Base-by-base conservation (phyloP, 495 filamentous ascomycete species). In the Hypoxylon perforatum region DNA sequence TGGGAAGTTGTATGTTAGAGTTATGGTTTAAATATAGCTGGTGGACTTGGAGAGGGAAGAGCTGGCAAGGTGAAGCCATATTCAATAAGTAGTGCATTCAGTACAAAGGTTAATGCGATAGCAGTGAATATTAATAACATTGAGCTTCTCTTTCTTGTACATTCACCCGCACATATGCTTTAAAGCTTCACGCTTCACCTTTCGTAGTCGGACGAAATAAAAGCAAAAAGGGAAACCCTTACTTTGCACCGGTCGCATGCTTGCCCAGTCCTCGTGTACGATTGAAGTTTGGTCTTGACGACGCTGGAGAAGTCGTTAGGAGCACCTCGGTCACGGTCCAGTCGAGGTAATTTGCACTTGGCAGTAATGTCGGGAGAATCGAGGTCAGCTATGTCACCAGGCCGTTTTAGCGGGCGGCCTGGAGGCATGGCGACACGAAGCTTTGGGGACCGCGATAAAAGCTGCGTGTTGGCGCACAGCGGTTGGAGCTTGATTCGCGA, bases 171-270 rank as follows among this genome's bases (percentile, higher is more conserved):
- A 10, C 41, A n/a, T 46, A 47, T 12, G 30, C 44, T 10, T 21
- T 3, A 41, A 48, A 41, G 46, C 25, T 28, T 28, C n/a, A 28
- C 7, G 3, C 25, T 28, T 28, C 25, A 28, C 7, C 25, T 28
- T n/a, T n/a, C n/a, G n/a, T n/a, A n/a, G 51, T 47, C 18, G 35
- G 15, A 58, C 18, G 28, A 38, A 38, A 38, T 4, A 38, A 57
- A 25, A 76, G 25, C 7, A 28, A 28, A 28, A 28, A 28, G 3
- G n/a, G n/a, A n/a, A 28, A 28, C 25, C 25, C 84, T 59, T 79
- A 93, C 92, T 84, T 93, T 93, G 82, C 93, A 97, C 49, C 93
- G 84, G 72, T 97, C 93, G 82, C 93, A 97, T 4, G 93, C 93
- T 74, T 95, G 92, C 3, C 91, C 91, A 0, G 91, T 95, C 15